Evolutionary conservation across 1,284 basidiomycete genomes (phyloP), one percentile per base, ranked within the genome.

Genomic region (Stygiomarasmius scandens): DNA sequence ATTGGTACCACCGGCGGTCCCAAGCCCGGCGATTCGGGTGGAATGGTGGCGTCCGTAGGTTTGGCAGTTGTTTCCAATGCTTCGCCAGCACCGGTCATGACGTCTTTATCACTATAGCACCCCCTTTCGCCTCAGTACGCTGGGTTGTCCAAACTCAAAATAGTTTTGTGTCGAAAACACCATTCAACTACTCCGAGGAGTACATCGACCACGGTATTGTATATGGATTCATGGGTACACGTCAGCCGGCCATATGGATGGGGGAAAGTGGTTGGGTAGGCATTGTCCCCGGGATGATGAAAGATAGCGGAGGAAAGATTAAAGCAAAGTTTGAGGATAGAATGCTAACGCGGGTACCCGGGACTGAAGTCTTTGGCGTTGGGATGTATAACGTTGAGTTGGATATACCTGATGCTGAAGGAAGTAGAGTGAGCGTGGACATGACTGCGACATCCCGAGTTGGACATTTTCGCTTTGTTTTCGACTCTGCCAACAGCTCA

Each of bases 191-290:
- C 69, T 88, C 87, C 0, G 83, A 82, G 59, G 60, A 71, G 6
- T 75, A 73, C 1, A 69, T 68, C 4, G 81, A 41, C 25, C 52
- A 57, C 20, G 55, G 55, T 4, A 25, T 50, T 12, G 34, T 93
- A 1, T 85, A 90, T 65, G 91, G 91, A 0, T 92, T 93, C 64
- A 84, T 88, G 58, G 88, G 83, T 1, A 93, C 91, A 0, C 86
- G 91, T 58, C 91, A 93, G 66, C 92, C 92, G 0, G 92, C 92
- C 0, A 93, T 94, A 46, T 94, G 92, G 92, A 94, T 95, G 92
- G 92, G 91, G 29, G 90, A 93, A 68, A 90, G 86, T 60, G 91
- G 83, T 0, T 83, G 83, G 25, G 81, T 84, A 4, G 77, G 84
- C 14, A 74, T 95, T 24, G 80, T 81, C 10, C 86, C 89, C 2